Base-by-base conservation (phyloP, 345 rosid species). In the Theobroma cacao region DNA sequence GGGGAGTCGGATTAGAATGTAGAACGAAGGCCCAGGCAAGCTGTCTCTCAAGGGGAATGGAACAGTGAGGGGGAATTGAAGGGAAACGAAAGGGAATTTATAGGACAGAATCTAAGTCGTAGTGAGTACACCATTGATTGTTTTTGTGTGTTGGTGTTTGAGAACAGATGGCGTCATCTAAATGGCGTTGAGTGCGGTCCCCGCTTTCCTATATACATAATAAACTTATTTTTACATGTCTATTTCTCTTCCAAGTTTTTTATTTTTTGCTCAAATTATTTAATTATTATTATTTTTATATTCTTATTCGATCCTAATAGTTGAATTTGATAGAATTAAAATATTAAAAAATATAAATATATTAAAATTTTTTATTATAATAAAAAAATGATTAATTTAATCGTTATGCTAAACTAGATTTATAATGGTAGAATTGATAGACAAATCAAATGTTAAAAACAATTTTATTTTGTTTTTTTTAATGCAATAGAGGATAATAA, bases 141-240 rank as follows among this genome's bases (percentile, higher is more conserved):
- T 30, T 36, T 79, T 74, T 83, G n/a, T 65, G 68, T 77, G 45
- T 80, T 71, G 28, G 17, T 20, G 20, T 33, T 52, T 53, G 62
- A 72, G 62, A 72, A 18, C 26, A 30, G 81, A 85, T 85, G 85
- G 80, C 79, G 85, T 86, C 87, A 85, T 62, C 72, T n/a, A 52
- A 64, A 75, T 75, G 82, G 64, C 43, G 4, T 81, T 79, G 76
- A 73, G 84, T 79, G 77, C 48, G 84, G 81, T 28, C 60, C 82
- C 82, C 64, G 72, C 79, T 71, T 74, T 13, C 22, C 50, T n/a
- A n/a, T n/a, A n/a, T n/a, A n/a, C n/a, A n/a, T n/a, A n/a, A n/a
- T n/a, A n/a, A n/a, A n/a, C 72, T 58, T 80, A 28, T 74, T 36
- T 18, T 3, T 33, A 17, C 68, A 33, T 75, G 40, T 81, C 78